phyloP scores from a whole-genome alignment of 2,329 filamentous ascomycete genomes.

The Lasiodiplodia hormozganensis region DNA sequence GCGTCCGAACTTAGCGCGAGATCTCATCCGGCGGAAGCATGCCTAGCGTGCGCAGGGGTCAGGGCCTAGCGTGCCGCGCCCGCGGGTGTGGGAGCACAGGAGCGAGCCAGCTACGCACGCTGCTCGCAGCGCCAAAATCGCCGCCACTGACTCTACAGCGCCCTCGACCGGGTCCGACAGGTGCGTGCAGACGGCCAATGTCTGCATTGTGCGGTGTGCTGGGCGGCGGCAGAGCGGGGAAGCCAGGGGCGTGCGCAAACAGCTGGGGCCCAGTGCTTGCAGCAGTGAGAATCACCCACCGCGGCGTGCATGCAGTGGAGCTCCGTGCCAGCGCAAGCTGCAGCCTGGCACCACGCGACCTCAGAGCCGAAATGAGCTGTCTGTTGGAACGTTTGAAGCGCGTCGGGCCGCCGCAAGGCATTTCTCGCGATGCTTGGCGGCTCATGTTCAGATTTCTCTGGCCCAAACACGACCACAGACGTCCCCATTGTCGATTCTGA shows the following conservation, averaged over 20 bases:
- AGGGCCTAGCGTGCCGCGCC: constrained; percentile 36
- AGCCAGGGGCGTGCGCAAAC: constrained; percentile 18
- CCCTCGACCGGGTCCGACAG: not conserved
- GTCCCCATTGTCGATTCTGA: not conserved
- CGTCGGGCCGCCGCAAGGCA: constrained; percentile 18
- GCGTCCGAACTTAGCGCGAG: constrained; percentile 28
- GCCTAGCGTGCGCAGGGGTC: constrained; percentile 28
- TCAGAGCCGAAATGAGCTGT: constrained; percentile 16
- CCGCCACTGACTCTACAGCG: constrained; percentile 1
- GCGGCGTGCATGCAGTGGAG: constrained; percentile 23
- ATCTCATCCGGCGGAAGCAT: constrained; percentile 25
- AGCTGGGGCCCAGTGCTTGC: constrained; percentile 17
- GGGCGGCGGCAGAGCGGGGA: constrained; percentile 17
- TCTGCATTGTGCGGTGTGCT: constrained; percentile 3
- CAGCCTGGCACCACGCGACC: not conserved
- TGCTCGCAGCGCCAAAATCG: constrained; percentile 18
- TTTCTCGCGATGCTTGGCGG: constrained; percentile 20
- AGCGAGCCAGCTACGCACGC: constrained; percentile 24
- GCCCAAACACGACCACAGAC: not conserved
- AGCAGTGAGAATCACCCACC: constrained; percentile 18
- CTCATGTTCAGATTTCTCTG: constrained; percentile 1
- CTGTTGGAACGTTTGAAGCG: constrained; percentile 17
- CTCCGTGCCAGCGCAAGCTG: constrained; percentile 5
- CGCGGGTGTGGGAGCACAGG: constrained; percentile 31
- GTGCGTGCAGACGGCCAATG: constrained; percentile 7